Percentiles rank a stretch among this genome's conserved stretches.
These are phyloP conservation scores for Penicillium palitans DNA, from an alignment of 2,329 filamentous ascomycete genomes.

Conservation along the genomic window DNA sequence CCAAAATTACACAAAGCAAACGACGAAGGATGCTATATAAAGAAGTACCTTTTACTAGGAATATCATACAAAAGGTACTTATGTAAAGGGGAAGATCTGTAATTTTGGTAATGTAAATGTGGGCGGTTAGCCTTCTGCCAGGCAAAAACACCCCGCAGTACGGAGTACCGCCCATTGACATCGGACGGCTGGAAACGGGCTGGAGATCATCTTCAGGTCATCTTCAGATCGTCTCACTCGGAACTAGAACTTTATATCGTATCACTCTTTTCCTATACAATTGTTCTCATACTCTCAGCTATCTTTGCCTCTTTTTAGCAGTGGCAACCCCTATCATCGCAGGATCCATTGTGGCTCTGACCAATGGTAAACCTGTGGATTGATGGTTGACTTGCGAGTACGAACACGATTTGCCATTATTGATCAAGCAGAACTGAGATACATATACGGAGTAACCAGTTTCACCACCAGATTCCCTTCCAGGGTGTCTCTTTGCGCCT, in stretches of 20 bases:
- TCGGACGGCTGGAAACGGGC: background rate
- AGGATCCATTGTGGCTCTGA: background rate
- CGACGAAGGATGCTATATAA: too few relatives aligned
- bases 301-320: slow-evolving; percentile 33
- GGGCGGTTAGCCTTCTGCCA: background rate
- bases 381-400: background rate
- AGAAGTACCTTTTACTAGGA: background rate
- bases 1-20: background rate
- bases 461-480: slow-evolving; percentile 56
- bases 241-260: background rate
- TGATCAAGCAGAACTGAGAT: slow-evolving; percentile 32
- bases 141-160: background rate
- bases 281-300: slow-evolving; percentile 23
- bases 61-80: background rate
- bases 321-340: slow-evolving; percentile 30
- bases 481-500: slow-evolving; percentile 43
- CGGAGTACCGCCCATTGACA: background rate
- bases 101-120: background rate
- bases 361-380: background rate
- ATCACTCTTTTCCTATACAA: background rate
- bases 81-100: background rate
- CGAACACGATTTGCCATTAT: background rate
- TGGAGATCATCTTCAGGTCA: too few relatives aligned
- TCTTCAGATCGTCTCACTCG: background rate
- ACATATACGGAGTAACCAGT: slow-evolving; percentile 15